A percentile compares a stretch with the other conserved stretches of the same genome.
These are phyloP conservation scores for Candida montana DNA, from an alignment of 805 yeast species.

Conservation along the genomic window DNA sequence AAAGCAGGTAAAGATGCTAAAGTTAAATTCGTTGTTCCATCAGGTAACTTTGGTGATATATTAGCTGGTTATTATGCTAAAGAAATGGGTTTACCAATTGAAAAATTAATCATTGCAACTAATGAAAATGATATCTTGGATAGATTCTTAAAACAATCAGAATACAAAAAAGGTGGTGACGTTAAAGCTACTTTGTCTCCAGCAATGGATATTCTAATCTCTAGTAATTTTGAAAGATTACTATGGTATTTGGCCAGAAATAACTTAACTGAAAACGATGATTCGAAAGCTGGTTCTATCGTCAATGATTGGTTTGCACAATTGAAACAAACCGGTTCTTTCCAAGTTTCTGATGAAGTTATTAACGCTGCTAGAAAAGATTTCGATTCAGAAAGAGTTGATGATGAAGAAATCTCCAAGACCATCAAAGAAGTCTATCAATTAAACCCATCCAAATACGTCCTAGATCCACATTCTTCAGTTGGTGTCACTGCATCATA, in stretches of 20 bases:
- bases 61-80: slow-evolving; percentile 94
- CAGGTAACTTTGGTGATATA: slow-evolving; percentile 98
- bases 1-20: slow-evolving; percentile 35
- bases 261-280: slow-evolving; percentile 47
- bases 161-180: slow-evolving; percentile 67
- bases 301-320: slow-evolving; percentile 73
- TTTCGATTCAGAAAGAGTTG: slow-evolving; percentile 76
- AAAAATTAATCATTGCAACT: slow-evolving; percentile 86
- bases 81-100: slow-evolving; percentile 91
- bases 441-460: slow-evolving; percentile 58
- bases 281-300: slow-evolving; percentile 64
- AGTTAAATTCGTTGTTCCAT: slow-evolving; percentile 88
- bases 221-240: slow-evolving; percentile 94
- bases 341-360: slow-evolving; percentile 61
- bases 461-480: slow-evolving; percentile 94
- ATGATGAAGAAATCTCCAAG: slow-evolving; percentile 68
- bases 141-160: slow-evolving; percentile 84
- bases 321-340: slow-evolving; percentile 71
- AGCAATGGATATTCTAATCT: slow-evolving; percentile 96
- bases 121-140: slow-evolving; percentile 93
- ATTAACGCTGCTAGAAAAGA: slow-evolving; percentile 60
- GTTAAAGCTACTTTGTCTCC: slow-evolving; percentile 92
- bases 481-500: slow-evolving; percentile 85
- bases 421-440: slow-evolving; percentile 70
- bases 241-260: slow-evolving; percentile 90